Conservation (phyloP, 495 filamentous ascomycete species). For the Penicillium argentinense region DNA sequence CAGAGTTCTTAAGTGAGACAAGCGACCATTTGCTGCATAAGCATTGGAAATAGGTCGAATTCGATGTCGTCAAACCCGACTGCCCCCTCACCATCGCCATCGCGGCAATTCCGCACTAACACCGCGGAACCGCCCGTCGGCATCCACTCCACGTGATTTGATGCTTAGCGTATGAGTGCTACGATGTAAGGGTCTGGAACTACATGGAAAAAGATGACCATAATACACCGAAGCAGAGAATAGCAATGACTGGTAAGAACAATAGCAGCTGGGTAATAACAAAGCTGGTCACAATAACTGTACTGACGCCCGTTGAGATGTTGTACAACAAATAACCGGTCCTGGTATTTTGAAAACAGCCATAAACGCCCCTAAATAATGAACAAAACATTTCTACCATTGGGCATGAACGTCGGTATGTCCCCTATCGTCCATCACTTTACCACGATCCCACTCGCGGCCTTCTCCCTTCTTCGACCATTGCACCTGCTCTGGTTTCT, state of each 20-base stretch:
- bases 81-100: not conserved
- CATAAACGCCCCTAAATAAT: no score
- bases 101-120: constrained; percentile 32
- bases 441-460: constrained; percentile 91
- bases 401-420: constrained; percentile 51
- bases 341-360: no score
- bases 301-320: no score
- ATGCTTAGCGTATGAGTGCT: no score
- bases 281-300: no score
- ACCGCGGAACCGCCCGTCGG: not conserved
- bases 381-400: constrained; percentile 32
- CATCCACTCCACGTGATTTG: not conserved
- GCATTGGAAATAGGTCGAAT: constrained; percentile 3
- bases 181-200: no score
- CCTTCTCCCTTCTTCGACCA: constrained; percentile 79
- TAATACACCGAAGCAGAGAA: not conserved
- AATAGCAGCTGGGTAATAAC: no score
- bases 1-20: not conserved
- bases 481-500: constrained; percentile 62
- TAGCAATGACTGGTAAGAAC: no score
- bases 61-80: constrained; percentile 6
- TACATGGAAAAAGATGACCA: no score
- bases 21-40: not conserved
- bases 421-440: constrained; percentile 67
- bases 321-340: no score